Evolutionary conservation across 192 early-diverging fungal genomes (phyloP), one percentile per base, ranked within the genome.

Genomic region (Rhizoclosmatium sp.): DNA sequence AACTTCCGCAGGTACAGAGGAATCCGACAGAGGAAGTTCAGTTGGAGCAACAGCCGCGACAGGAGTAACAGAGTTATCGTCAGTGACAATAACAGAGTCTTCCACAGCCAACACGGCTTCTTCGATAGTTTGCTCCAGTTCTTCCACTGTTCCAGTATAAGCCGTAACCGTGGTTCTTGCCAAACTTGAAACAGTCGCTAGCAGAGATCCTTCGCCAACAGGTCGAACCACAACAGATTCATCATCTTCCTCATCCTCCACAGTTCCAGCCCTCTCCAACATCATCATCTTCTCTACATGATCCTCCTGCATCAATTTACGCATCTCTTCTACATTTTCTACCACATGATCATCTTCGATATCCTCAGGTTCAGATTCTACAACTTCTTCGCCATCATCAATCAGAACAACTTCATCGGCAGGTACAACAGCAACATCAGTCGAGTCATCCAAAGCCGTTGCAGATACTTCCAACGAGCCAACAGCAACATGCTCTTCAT

Each of bases 231-330:
- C 48, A 46, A 71, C 23, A 31, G 69, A 56, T 16, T 56, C 69
- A 51, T 44, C 21, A 40, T 71, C 69, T 9, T 62, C 60, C 60
- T 62, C 60, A 40, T 62, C 60, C 9, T 62, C 60, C 9, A 19
- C 14, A 62, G 16, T 1, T 54, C 5, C 5, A 54, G 9, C 51
- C 51, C 51, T 54, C 31, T 56, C 54, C 54, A 9, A 1, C 54
- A 56, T 19, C 69, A 71, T 71, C 69, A 49, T 71, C 45, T 56
- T 71, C 12, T 71, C 69, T 12, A 21, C 54, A 58, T 71, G 69
- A 7, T 71, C 48, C 14, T 56, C 19, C 3, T 71, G n/a, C 69
- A 71, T 71, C 12, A n/a, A 21, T 4, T 12, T 14, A 10, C 69
- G 47, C n/a, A 71, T 71, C 14, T 5, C 4, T 40, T 71, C 69